Conservation (phyloP, 2,329 filamentous ascomycete species). For the Akanthomyces uredinophilus region DNA sequence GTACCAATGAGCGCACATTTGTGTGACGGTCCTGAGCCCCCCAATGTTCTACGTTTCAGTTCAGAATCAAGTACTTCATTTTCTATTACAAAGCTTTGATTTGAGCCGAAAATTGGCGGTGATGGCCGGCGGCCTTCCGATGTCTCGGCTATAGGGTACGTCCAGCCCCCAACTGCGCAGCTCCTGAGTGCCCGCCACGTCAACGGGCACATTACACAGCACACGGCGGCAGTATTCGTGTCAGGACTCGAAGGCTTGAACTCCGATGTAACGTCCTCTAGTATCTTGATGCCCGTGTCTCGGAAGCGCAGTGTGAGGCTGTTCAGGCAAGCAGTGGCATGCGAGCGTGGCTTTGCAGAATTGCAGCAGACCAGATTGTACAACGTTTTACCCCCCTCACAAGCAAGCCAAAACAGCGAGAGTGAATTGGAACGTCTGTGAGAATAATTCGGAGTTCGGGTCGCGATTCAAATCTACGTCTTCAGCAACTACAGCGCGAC, state of each 20-base stretch:
- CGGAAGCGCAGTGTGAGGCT: slow-evolving; percentile 1
- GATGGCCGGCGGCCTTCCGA: neutral
- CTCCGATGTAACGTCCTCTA: neutral
- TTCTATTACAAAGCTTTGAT: too few species aligned
- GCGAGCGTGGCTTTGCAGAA: neutral
- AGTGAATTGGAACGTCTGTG: too few species aligned
- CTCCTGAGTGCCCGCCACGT: neutral
- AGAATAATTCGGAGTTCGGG: neutral
- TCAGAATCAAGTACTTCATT: too few species aligned
- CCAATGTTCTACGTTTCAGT: too few species aligned
- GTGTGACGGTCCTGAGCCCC: too few species aligned
- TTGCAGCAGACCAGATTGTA: neutral
- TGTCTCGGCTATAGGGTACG: slow-evolving; percentile 7
- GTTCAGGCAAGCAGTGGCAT: neutral
- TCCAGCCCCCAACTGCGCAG: neutral
- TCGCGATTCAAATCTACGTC: neutral
- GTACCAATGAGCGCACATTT: too few species aligned
- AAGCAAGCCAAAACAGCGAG: neutral
- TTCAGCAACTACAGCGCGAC: neutral
- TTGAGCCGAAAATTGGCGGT: neutral
- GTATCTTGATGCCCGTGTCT: neutral
- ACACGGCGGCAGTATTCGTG: neutral
- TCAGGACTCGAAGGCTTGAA: neutral
- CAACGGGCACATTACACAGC: neutral
- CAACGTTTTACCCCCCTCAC: neutral